Evolutionary conservation across 495 filamentous ascomycete genomes (phyloP), one percentile per base, ranked within the genome.

Genomic region (Neurospora sp.): DNA sequence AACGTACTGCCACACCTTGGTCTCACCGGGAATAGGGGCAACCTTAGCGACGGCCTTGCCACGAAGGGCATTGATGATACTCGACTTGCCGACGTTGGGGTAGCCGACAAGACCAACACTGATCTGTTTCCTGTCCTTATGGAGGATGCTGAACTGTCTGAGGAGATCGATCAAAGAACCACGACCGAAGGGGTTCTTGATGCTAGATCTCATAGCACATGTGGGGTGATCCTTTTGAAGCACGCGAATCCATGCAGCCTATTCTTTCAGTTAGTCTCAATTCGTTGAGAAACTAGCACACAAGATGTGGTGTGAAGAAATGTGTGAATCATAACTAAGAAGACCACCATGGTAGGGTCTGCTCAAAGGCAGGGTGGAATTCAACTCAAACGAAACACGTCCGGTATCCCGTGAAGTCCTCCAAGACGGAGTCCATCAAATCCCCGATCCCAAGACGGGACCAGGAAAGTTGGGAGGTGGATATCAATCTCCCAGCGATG

Each of bases 241-340:
- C 22, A 73, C 74, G 12, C 76, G 76, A 37, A 80, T 81, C 80
- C 79, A 81, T 16, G 76, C 78, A 71, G 77, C 77, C 79, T 80
- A 39, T 35, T 22, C 12, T 20, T 38, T 6, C 9, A 69, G 73
- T 81, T 69, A 80, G 78, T 68, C 53, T 53, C 5, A 9, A 70
- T 37, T 71, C 48, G n/a, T 72, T 11, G 48, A 10, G 53, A 20
- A 22, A 39, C 12, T 12, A 69, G 69, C 38, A 70, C 70, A 68
- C 40, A 73, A n/a, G 31, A 77, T 35, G 70, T 42, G 31, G 71
- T 74, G 72, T 27, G 46, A 16, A 77, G 71, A 74, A 76, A 92
- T 99, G 95, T 99, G 88, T 96, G 94, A 91, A 91, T 92, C 93
- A 91, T 92, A 91, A 97, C 95, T 99, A 98, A 96, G 96, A 97